Evolutionary conservation across 257 asterid genomes (phyloP).

Genomic region (Marsdenia floribunda): DNA sequence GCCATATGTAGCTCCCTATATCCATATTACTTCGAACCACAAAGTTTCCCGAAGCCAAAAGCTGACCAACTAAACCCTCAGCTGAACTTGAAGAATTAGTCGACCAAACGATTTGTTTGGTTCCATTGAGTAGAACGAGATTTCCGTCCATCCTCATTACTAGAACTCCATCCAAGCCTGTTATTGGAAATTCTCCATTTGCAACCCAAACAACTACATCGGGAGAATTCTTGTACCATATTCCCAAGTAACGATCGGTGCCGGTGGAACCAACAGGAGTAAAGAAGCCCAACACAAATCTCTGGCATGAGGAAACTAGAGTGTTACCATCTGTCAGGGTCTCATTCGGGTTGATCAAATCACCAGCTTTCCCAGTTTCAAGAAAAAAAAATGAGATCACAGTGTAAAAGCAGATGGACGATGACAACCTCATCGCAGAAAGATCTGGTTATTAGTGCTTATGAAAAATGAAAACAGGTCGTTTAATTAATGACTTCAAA

Average conservation of each 20-base stretch:
- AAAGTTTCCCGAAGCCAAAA: conserved; percentile 26
- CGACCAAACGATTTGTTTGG: conserved; percentile 22
- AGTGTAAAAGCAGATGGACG: background rate
- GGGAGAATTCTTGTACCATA: conserved; percentile 24
- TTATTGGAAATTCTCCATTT: conserved; percentile 17
- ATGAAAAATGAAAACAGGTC: background rate
- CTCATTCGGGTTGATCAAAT: conserved; percentile 6
- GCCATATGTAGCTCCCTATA: conserved; percentile 12
- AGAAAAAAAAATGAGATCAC: background rate
- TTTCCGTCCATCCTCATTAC: conserved; percentile 17
- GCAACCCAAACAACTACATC: conserved; percentile 28
- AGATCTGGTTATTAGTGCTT: background rate
- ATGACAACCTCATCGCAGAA: background rate
- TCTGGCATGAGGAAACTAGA: conserved; percentile 1
- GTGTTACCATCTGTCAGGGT: background rate
- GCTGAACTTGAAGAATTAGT: conserved; percentile 9
- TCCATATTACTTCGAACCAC: conserved; percentile 9
- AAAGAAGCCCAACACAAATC: conserved; percentile 23
- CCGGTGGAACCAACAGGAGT: conserved; percentile 3
- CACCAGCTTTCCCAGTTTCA: background rate
- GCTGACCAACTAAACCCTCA: conserved; percentile 12
- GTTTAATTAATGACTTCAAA: no score
- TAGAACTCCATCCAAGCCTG: conserved; percentile 10
- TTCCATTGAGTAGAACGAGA: conserved; percentile 7
- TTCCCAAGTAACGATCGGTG: conserved; percentile 18